Base-by-base conservation (phyloP, 108 stramenopile genomes). In the Chaetoceros tenuissimus region DNA sequence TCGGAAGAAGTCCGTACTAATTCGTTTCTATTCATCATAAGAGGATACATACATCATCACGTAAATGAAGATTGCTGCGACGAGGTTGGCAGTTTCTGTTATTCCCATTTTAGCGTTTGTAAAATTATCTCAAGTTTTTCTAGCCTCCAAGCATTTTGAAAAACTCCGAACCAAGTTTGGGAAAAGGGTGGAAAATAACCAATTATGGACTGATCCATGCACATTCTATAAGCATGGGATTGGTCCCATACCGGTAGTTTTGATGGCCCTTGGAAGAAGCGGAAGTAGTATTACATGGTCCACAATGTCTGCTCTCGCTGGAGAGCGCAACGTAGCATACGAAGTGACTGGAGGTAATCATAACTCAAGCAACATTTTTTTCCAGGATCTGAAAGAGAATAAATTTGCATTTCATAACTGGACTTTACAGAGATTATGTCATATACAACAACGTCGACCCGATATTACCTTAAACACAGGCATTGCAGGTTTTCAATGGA, bases 191-290 rank as follows among this genome's bases (percentile, higher is more conserved):
- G n/a, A n/a, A n/a, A n/a, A n/a, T n/a, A n/a, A n/a, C n/a, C n/a
- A n/a, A n/a, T n/a, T n/a, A n/a, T n/a, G n/a, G n/a, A n/a, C n/a
- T n/a, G n/a, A n/a, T n/a, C n/a, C n/a, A n/a, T n/a, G n/a, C n/a
- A n/a, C n/a, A n/a, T n/a, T n/a, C n/a, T n/a, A n/a, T n/a, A n/a
- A n/a, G n/a, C n/a, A n/a, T n/a, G 26, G 34, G 13, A 13, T 5
- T 40, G 34, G 34, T 40, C 34, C 34, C 13, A 10, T 40, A 17
- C 53, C 53, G 20, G 20, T 31, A 22, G 29, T 54, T 17, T 17
- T 54, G 13, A 54, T 54, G n/a, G 31, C 29, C 24, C 53, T 54
- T 27, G 53, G 53, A 8, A 24, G 53, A 20, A 31, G 29, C 7
- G 53, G 53, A 8, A 28, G 25, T 1, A 20, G 29, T 28, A 27